Percentiles rank a stretch among this genome's conserved stretches.
Conservation (phyloP, 305 asterid species). For the Stenogyne calaminthoides region DNA sequence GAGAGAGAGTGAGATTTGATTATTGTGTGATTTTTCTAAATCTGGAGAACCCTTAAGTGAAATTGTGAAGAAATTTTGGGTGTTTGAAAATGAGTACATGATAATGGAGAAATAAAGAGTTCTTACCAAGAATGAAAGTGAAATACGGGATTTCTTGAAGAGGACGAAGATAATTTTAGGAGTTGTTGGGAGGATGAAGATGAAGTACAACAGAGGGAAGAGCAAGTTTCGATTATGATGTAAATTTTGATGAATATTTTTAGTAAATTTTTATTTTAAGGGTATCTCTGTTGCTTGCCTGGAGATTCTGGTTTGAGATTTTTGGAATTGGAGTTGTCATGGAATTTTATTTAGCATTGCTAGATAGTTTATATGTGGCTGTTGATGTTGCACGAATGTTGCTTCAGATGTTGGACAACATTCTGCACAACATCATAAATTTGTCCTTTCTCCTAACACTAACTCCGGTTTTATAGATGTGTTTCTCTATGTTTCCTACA, state of each 20-base stretch:
- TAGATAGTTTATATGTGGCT: constrained; percentile 82
- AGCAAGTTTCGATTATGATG: constrained; percentile 34
- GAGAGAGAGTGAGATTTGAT: no score
- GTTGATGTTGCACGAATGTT: no score
- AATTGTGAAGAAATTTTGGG: not conserved
- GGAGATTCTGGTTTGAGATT: constrained; percentile 65
- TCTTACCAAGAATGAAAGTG: constrained; percentile 32
- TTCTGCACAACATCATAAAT: no score
- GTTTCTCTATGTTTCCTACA: no score
- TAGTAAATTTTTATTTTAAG: constrained; percentile 72
- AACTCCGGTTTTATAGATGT: no score
- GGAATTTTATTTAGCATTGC: constrained; percentile 78
- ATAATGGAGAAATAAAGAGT: constrained; percentile 44
- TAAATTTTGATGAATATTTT: no score
- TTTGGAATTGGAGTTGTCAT: constrained; percentile 90
- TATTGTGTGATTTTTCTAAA: no score
- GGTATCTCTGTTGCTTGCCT: constrained; percentile 71
- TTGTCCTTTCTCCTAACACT: no score
- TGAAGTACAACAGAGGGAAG: constrained; percentile 62
- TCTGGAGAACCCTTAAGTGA: no score
- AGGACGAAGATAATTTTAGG: constrained; percentile 89
- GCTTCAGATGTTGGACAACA: no score
- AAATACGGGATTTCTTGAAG: constrained; percentile 46
- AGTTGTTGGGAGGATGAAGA: constrained; percentile 86
- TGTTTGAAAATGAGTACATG: constrained; percentile 21